Base-by-base conservation (phyloP, 306 rosid species). In the Corylus heterophylla region DNA sequence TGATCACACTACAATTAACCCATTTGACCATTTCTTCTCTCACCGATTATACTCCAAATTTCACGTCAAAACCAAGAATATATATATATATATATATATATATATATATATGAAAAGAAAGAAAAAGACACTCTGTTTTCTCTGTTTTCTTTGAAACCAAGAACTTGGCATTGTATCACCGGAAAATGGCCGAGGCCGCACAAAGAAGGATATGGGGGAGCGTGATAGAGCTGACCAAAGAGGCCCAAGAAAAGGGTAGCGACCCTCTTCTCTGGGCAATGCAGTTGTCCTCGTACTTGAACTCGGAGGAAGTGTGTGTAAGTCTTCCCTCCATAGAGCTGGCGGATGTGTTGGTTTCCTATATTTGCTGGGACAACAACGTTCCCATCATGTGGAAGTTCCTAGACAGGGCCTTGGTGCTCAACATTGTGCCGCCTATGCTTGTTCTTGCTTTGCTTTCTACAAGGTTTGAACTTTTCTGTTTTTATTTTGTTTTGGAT, bases 291-390 rank as follows among this genome's bases (percentile, higher is more conserved):
- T 88, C 98, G 12, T 87, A 73, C 82, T 83, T 95, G 88, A 89
- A 80, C 80, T 89, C 98, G 45, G 85, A 83, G 22, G 96, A 93
- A 69, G 92, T 87, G 70, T 69, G 87, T 37, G 93, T 90, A 62
- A 66, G 88, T 44, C 54, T 92, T 59, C 99, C 99, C 12, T 95
- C 99, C 1, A 75, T 80, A 16, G 90, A 95, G 80, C 91, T 93
- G 5, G 96, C 98, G 9, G 74, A 88, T 39, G 83, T 87, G 1
- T 80, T 95, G 71, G 98, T 95, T 13, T 89, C 97, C 16, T 78
- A 91, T 89, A 91, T 95, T 86, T 95, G 89, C 56, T 95, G 99
- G 99, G 97, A 93, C 0, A 93, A 95, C 79, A 93, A 95, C 81
- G 97, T 91, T 17, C 98, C 99, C 71, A 83, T 90, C 74, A 31